Percentiles rank a stretch among this genome's conserved stretches.
These are phyloP conservation scores for Carallia pectinifolia DNA, from an alignment of 345 rosid species.

Conservation along the genomic window DNA sequence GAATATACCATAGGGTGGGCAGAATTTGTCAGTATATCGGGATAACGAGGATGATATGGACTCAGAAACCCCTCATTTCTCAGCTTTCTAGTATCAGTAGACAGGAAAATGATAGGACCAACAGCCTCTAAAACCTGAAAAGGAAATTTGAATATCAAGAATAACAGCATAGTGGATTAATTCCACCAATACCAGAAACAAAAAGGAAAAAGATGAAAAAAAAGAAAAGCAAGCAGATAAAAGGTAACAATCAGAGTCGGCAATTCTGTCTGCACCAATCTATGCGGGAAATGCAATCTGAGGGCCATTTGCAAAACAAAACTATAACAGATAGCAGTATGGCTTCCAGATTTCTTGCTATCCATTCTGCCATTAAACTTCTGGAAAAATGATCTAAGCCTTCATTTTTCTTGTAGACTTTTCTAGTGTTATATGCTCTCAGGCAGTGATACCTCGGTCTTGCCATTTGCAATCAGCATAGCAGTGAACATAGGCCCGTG, in stretches of 20 bases:
- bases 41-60: constrained; percentile 97
- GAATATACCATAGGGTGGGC: constrained; percentile 94
- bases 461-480: no score
- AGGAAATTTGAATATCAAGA: constrained; percentile 15
- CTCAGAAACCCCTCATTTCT: constrained; percentile 96
- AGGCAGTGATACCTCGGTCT: no score
- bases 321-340: constrained; percentile 4
- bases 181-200: background rate
- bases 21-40: constrained; percentile 95
- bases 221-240: background rate
- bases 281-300: background rate
- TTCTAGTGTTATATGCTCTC: no score
- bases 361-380: background rate
- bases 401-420: no score
- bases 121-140: constrained; percentile 97
- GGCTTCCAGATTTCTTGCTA: background rate
- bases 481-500: no score
- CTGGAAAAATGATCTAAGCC: no score
- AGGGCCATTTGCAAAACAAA: constrained; percentile 2
- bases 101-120: constrained; percentile 90
- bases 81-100: constrained; percentile 93
- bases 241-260: background rate
- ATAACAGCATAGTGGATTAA: background rate
- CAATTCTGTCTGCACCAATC: no score
- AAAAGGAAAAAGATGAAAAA: background rate